A percentile compares a stretch with the other conserved stretches of the same genome.
phyloP scores from a whole-genome alignment of 345 rosid species.

The Hibiscus syriacus region DNA sequence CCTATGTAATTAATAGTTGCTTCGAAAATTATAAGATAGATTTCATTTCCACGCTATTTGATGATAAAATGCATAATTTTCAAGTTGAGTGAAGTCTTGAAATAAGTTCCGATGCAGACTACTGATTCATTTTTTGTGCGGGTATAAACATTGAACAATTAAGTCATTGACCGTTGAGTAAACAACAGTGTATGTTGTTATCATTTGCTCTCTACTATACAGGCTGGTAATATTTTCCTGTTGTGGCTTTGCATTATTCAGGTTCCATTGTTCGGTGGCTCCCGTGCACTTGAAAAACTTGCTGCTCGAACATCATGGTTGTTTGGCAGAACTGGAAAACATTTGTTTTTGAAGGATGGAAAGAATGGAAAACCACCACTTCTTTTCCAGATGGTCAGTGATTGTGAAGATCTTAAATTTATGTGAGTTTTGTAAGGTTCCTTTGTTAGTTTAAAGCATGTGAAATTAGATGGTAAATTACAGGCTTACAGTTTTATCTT shows the following conservation, averaged over 20 bases:
- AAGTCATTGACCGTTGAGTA: neutral
- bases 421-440: slow-evolving; percentile 43
- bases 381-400: slow-evolving; percentile 67
- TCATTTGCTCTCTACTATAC: neutral
- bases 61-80: neutral
- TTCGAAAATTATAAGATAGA: slow-evolving; percentile 3
- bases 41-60: neutral
- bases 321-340: slow-evolving; percentile 82
- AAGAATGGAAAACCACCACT: slow-evolving; percentile 61
- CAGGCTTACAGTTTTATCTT: slow-evolving; percentile 6
- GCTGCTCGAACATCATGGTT: slow-evolving; percentile 52
- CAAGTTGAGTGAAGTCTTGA: neutral
- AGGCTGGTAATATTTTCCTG: slow-evolving; percentile 4
- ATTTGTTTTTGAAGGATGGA: slow-evolving; percentile 61
- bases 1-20: neutral
- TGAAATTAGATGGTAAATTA: neutral
- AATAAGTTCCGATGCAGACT: neutral
- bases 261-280: slow-evolving; percentile 76
- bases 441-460: neutral
- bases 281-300: slow-evolving; percentile 48
- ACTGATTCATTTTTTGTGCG: neutral
- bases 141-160: neutral
- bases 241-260: slow-evolving; percentile 17
- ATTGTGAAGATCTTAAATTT: slow-evolving; percentile 62
- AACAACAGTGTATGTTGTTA: neutral